Conservation (phyloP, 2,329 filamentous ascomycete genomes). For the Colletotrichum incanum region DNA sequence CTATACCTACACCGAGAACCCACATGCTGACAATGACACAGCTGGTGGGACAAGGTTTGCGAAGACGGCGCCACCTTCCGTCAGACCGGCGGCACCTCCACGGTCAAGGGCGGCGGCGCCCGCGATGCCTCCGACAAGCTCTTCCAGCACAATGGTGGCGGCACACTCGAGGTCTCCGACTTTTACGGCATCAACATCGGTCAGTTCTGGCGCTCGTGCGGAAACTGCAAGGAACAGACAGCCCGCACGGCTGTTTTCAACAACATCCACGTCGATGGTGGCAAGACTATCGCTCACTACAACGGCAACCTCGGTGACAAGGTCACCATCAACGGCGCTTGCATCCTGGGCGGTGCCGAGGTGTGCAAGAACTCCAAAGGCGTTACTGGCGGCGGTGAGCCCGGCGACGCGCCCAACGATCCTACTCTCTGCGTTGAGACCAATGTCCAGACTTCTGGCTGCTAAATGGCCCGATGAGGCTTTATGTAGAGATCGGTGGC, state of each 20-base stretch:
- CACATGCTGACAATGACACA: conserved; percentile 47
- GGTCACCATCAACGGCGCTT: conserved; percentile 42
- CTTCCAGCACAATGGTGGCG: conserved; percentile 59
- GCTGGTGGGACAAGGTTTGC: conserved; percentile 58
- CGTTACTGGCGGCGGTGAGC: conserved; percentile 54
- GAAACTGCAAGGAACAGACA: conserved; percentile 49
- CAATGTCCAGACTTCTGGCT: conserved; percentile 37
- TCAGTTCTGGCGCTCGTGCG: conserved; percentile 66
- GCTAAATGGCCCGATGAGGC: conserved; percentile 1
- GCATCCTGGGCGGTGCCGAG: conserved; percentile 30
- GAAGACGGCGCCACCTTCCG: conserved; percentile 55
- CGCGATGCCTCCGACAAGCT: conserved; percentile 60
- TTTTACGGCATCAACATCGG: conserved; percentile 54
- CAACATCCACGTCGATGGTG: conserved; percentile 54
- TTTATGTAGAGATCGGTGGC: not conserved
- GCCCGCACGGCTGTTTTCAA: conserved; percentile 48
- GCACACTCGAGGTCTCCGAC: conserved; percentile 55
- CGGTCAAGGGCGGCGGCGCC: conserved; percentile 60
- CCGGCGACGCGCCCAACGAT: conserved; percentile 40
- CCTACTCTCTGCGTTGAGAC: conserved; percentile 26
- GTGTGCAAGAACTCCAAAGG: conserved; percentile 51
- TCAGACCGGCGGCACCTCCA: conserved; percentile 57
- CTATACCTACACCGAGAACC: not conserved
- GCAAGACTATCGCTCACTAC: conserved; percentile 51
- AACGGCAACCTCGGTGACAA: conserved; percentile 51